A percentile compares a stretch with the other conserved stretches of the same genome.
These are phyloP conservation scores for Penicillium desertorum DNA, from an alignment of 495 filamentous ascomycete genomes.

Conservation along the genomic window DNA sequence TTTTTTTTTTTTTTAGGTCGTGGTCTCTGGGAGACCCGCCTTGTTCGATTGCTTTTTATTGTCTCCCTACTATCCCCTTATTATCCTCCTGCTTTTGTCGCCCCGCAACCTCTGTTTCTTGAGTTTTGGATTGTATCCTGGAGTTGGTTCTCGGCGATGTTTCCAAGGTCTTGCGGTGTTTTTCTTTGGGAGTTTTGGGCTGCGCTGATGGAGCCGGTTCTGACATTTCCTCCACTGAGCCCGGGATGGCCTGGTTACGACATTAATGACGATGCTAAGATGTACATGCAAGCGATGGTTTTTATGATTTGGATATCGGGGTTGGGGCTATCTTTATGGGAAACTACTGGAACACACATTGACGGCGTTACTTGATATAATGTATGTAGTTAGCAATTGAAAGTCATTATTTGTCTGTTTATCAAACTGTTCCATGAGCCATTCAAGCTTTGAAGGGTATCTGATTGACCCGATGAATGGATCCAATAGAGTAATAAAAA, in stretches of 20 bases:
- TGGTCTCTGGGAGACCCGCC: constrained; percentile 6
- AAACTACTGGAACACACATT: constrained; percentile 19
- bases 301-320: constrained; percentile 34
- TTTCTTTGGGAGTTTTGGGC: constrained; percentile 38
- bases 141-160: constrained; percentile 23
- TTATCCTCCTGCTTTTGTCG: constrained; percentile 11
- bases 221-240: constrained; percentile 32
- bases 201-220: constrained; percentile 26
- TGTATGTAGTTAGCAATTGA: constrained; percentile 28
- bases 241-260: constrained; percentile 43
- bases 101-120: constrained; percentile 11
- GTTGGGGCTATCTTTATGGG: constrained; percentile 22
- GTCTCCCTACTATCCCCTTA: constrained; percentile 8
- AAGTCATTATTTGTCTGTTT: constrained; percentile 28
- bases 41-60: constrained; percentile 4
- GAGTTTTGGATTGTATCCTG: constrained; percentile 22
- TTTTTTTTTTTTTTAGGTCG: not conserved
- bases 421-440: constrained; percentile 1
- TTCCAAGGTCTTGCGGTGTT: constrained; percentile 24
- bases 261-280: constrained; percentile 48
- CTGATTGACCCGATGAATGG: constrained; percentile 20
- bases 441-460: constrained; percentile 26
- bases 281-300: constrained; percentile 48
- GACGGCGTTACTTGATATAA: constrained; percentile 23
- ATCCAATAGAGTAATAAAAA: constrained; percentile 7